phyloP scores from a whole-genome alignment of 2,329 filamentous ascomycete species.

The Fusarium duplospermum region DNA sequence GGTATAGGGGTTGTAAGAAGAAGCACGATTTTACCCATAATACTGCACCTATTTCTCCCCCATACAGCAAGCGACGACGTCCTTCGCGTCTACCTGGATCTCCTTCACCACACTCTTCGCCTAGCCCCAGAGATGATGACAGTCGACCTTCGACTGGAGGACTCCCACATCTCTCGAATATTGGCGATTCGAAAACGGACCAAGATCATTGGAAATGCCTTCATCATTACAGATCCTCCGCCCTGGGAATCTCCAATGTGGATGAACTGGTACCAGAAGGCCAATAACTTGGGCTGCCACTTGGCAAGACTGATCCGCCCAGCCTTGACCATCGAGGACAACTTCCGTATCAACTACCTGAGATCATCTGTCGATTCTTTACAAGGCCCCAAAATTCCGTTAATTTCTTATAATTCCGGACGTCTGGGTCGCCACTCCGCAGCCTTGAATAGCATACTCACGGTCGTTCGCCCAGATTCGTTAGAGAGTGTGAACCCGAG shows the following conservation, averaged over 20 bases:
- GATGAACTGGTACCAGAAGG: constrained; percentile 68
- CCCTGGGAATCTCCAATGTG: constrained; percentile 69
- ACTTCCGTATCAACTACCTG: constrained; percentile 69
- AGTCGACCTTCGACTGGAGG: constrained; percentile 69
- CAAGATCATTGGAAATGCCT: constrained; percentile 71
- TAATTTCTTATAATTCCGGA: constrained; percentile 75
- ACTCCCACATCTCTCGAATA: constrained; percentile 62
- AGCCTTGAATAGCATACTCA: constrained; percentile 74
- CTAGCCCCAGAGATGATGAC: constrained; percentile 73
- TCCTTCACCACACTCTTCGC: constrained; percentile 69
- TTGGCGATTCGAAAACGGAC: constrained; percentile 64
- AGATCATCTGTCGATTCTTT: constrained; percentile 60
- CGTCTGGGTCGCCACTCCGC: constrained; percentile 71
- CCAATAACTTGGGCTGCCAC: constrained; percentile 68
- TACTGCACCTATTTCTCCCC: constrained; percentile 61
- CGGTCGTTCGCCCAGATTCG: constrained; percentile 64
- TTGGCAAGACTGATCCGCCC: constrained; percentile 71
- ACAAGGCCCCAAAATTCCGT: constrained; percentile 57
- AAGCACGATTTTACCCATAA: constrained; percentile 70
- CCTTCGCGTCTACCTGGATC: constrained; percentile 61
- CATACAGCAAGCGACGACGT: constrained; percentile 38
- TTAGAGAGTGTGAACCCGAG: constrained; percentile 31
- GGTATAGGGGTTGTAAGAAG: constrained; percentile 70
- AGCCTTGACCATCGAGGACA: constrained; percentile 69
- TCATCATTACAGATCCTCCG: constrained; percentile 53